Percentiles rank a stretch among this genome's conserved stretches.
Conservation (phyloP, 75 land plant species). For the Sequoiadendron giganteum region DNA sequence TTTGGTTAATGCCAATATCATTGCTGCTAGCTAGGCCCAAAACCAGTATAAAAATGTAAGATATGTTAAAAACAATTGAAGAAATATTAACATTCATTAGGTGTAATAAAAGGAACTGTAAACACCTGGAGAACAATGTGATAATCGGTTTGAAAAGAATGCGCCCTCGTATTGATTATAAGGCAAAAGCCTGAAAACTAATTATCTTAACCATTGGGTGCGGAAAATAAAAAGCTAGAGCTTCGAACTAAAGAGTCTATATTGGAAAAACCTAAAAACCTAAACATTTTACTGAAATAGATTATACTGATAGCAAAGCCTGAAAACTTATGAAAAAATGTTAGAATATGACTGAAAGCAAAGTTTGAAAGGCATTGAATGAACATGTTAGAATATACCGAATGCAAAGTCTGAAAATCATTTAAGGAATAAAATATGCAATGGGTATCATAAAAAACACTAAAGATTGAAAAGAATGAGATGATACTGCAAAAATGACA, state of each 20-base stretch:
- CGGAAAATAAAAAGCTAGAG: neutral
- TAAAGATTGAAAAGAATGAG: neutral
- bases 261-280: no score
- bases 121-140: neutral
- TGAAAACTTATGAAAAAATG: neutral
- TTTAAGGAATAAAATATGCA: neutral
- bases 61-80: neutral
- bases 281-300: neutral
- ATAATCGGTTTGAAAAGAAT: neutral
- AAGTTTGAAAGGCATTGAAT: neutral
- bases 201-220: neutral
- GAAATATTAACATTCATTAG: neutral
- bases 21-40: neutral
- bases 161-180: neutral
- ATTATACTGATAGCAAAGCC: neutral
- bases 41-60: neutral
- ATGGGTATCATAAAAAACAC: neutral
- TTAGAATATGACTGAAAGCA: neutral
- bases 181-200: neutral
- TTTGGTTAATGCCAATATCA: neutral
- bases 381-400: neutral
- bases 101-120: neutral
- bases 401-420: neutral
- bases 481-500: neutral
- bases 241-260: neutral